Conservation (phyloP, 345 rosid species). For the Rubroshorea leprosula region DNA sequence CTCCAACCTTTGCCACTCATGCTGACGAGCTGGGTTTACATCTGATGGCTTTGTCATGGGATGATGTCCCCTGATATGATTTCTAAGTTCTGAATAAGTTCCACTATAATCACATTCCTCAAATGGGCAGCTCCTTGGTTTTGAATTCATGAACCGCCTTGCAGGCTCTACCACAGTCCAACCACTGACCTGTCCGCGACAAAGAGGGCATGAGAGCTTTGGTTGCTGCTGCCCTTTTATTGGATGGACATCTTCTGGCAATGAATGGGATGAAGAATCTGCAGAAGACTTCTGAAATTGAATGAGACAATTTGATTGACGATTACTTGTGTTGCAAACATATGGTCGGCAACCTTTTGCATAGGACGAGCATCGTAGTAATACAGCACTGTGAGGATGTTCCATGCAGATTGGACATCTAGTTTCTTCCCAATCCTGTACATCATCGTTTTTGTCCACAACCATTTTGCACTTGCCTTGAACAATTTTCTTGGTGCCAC, state of each 20-base stretch:
- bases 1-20: background rate
- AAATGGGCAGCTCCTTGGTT: background rate
- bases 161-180: background rate
- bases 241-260: background rate
- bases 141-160: background rate
- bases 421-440: background rate
- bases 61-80: background rate
- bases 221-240: background rate
- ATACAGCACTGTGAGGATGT: conserved; percentile 1
- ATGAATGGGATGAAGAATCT: background rate
- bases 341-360: background rate
- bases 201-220: background rate
- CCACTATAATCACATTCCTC: background rate
- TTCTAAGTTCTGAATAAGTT: background rate
- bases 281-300: background rate
- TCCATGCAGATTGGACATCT: background rate
- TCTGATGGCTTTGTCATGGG: background rate
- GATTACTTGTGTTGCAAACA: background rate
- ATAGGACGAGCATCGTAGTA: background rate
- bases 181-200: conserved; percentile 2
- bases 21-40: background rate
- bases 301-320: background rate
- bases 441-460: too few species aligned
- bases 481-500: too few species aligned
- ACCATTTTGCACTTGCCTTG: too few species aligned